phyloP scores from a whole-genome alignment of 257 asterid species.

The Nemophila menziesii region DNA sequence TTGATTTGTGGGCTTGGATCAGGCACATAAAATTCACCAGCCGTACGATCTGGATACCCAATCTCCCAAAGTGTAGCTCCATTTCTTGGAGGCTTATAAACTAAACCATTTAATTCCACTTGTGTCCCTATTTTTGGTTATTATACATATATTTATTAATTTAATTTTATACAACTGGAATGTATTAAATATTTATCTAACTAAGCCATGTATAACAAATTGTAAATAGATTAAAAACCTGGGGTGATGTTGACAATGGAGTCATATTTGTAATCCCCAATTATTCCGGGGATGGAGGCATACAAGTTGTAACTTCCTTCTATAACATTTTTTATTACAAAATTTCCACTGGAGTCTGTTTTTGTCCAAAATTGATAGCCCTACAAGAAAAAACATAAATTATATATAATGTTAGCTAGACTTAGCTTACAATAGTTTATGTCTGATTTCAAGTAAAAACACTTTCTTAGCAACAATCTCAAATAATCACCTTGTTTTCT shows the following conservation, averaged over 20 bases:
- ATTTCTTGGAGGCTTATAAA: conserved; percentile 40
- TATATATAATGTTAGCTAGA: neutral
- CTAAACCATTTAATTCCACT: conserved; percentile 12
- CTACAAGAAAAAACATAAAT: conserved; percentile 11
- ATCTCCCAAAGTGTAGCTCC: conserved; percentile 73
- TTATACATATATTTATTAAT: too few species aligned
- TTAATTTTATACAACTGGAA: neutral
- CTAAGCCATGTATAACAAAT: too few species aligned
- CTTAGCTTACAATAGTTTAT: too few species aligned
- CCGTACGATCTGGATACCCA: conserved; percentile 53
- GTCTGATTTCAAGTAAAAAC: too few species aligned
- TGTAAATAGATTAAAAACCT: conserved; percentile 13
- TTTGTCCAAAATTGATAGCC: conserved; percentile 62
- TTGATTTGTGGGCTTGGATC: conserved; percentile 17
- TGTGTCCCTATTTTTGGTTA: conserved; percentile 21
- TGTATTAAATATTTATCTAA: too few species aligned
- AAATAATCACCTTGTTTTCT: conserved; percentile 46
- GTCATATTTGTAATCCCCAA: conserved; percentile 52
- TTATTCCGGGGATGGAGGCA: conserved; percentile 35
- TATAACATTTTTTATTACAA: conserved; percentile 29
- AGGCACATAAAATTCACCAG: conserved; percentile 58
- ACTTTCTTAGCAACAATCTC: neutral
- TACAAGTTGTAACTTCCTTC: conserved; percentile 45
- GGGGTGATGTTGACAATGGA: conserved; percentile 19
- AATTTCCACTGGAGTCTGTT: conserved; percentile 28